Evolutionary conservation across 2,329 filamentous ascomycete species (phyloP).

Genomic region (Phyllosticta citriasiana): DNA sequence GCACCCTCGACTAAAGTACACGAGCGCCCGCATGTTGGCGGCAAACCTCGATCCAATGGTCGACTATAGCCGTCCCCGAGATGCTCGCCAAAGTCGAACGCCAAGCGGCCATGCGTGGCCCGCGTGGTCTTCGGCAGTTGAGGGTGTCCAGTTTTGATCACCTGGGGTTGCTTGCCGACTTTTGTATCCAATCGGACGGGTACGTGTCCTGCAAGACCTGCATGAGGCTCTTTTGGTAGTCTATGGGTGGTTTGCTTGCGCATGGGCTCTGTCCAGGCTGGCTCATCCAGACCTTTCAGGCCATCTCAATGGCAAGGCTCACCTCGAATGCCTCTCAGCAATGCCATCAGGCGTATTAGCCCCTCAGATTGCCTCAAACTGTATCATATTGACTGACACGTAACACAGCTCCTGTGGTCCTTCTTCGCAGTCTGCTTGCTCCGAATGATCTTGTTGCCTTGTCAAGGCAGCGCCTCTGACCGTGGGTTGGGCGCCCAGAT

Average conservation of each 20-base stretch:
- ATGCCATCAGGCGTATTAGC: background rate
- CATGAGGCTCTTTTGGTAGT: background rate
- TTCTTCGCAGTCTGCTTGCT: background rate
- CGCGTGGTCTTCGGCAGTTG: background rate
- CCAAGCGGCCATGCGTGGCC: background rate
- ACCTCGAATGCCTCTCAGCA: background rate
- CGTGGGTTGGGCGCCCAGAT: background rate
- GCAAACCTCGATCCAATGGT: background rate
- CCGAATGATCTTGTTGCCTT: background rate
- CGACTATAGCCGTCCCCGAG: background rate
- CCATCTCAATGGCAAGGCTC: background rate
- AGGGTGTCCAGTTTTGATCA: background rate
- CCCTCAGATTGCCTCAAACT: background rate
- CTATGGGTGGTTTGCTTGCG: background rate
- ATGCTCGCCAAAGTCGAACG: background rate
- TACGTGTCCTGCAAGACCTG: background rate
- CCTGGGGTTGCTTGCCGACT: background rate
- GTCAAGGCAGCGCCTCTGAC: background rate
- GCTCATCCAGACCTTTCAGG: background rate
- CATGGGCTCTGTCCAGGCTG: background rate
- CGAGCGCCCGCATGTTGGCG: background rate
- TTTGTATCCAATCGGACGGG: background rate
- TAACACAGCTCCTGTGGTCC: background rate
- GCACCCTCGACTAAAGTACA: background rate
- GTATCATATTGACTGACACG: background rate